A percentile compares a stretch with the other conserved stretches of the same genome.
Evolutionary conservation across 1,284 basidiomycete species (phyloP).

Genomic region (Cryptococcus amylolentus): DNA sequence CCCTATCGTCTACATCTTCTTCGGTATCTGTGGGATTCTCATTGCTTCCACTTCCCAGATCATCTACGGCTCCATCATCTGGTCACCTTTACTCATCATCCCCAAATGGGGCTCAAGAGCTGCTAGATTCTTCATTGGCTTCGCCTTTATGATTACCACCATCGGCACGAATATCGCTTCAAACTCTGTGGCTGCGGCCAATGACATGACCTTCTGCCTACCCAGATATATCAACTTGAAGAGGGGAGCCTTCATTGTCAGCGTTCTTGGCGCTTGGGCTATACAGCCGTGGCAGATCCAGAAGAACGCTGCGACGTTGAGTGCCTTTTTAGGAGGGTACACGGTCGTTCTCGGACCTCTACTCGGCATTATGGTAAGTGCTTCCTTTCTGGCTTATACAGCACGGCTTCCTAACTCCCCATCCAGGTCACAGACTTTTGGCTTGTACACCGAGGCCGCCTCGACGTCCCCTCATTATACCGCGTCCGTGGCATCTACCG

Average conservation of each 20-base stretch:
- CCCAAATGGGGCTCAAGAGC: slow-evolving; percentile 21
- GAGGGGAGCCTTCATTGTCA: slow-evolving; percentile 38
- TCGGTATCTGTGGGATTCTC: slow-evolving; percentile 26
- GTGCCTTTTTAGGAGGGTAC: neutral
- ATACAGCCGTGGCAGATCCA: slow-evolving; percentile 48
- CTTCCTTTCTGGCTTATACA: neutral
- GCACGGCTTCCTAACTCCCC: neutral
- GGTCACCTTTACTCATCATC: slow-evolving; percentile 27
- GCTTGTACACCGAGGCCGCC: neutral
- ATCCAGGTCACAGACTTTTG: neutral
- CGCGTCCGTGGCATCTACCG: slow-evolving; percentile 18
- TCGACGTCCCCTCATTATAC: neutral
- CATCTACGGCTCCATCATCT: slow-evolving; percentile 19
- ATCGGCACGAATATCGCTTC: slow-evolving; percentile 19
- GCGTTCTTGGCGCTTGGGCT: slow-evolving; percentile 28
- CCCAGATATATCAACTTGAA: slow-evolving; percentile 48
- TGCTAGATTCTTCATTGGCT: slow-evolving; percentile 24
- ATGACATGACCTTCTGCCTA: slow-evolving; percentile 22
- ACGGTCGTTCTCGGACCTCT: neutral
- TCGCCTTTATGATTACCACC: slow-evolving; percentile 16
- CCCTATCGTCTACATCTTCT: slow-evolving; percentile 21
- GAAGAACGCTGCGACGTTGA: slow-evolving; percentile 33
- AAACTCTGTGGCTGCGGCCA: slow-evolving; percentile 26
- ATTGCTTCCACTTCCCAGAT: slow-evolving; percentile 21
- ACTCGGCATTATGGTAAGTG: neutral